Evolutionary conservation across 768 basidiomycete genomes (phyloP), one percentile per base, ranked within the genome.

Genomic region (Boletus edulis): DNA sequence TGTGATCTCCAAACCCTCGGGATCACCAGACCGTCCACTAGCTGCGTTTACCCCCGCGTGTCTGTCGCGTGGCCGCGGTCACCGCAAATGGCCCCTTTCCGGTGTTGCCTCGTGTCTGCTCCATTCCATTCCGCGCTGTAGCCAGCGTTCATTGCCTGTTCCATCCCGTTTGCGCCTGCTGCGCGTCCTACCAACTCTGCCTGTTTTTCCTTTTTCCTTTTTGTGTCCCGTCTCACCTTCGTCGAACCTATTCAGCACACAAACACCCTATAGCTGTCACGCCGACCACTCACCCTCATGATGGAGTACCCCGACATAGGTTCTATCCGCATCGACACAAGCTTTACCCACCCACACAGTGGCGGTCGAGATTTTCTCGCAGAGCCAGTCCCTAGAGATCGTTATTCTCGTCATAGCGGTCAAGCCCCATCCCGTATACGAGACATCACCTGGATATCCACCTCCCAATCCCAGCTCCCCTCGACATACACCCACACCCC

Each of bases 361-460:
- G 58, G 56, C 27, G 62, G 66, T 18, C 60, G 70, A 31, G 70
- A 72, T 13, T 72, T 59, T 42, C 56, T 59, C 17, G 49, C 46
- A 35, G 69, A 71, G 5, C 49, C 67, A 1, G 10, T 49, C 14
- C 48, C 59, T 27, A 72, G 58, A 38, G 66, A 70, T 37, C 64
- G 66, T 18, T 68, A 66, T 47, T 72, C 69, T 17, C 66, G 70
- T 24, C 57, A 67, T 13, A 67, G 67, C 9, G 48, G 59, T 31
- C 71, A 72, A 46, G 48, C 51, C 22, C 60, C 62, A 48, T 43
- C 57, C 10, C 70, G 69, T 17, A 29, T 56, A 32, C 64, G 69
- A 56, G 71, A 72, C 45, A 54, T 71, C 46, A 71, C 69, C 37
- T 71, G 69, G 69, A 61, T 71, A 61, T 70, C 68, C 44, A 54